These are phyloP conservation scores for Harringtonia lauricola DNA, from an alignment of 2,329 filamentous ascomycete genomes.

Conservation along the genomic window DNA sequence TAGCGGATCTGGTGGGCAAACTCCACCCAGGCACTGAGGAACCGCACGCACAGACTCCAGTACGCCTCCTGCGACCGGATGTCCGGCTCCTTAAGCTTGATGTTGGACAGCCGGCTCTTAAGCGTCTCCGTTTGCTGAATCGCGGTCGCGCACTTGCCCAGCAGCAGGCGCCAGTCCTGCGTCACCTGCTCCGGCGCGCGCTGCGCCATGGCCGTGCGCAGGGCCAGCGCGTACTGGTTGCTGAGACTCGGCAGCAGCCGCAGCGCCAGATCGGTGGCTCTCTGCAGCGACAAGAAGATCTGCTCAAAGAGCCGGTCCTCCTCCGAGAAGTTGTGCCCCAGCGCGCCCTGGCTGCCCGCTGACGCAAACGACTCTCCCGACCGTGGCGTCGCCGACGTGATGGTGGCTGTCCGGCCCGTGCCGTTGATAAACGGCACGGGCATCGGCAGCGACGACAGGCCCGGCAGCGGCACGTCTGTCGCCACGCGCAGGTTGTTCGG, in stretches of 20 bases:
- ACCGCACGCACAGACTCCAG: conserved; percentile 64
- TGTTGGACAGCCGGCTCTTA: conserved; percentile 59
- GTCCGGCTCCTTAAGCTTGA: conserved; percentile 77
- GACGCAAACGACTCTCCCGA: conserved; percentile 73
- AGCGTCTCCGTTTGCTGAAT: conserved; percentile 65
- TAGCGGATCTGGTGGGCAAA: conserved; percentile 51
- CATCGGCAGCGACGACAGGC: conserved; percentile 8
- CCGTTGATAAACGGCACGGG: conserved; percentile 35
- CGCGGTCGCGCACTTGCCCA: conserved; percentile 59
- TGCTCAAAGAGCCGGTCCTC: conserved; percentile 75
- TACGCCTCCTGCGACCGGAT: conserved; percentile 53
- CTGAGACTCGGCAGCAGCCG: conserved; percentile 60
- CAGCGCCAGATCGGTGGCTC: conserved; percentile 62
- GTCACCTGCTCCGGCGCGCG: conserved; percentile 48
- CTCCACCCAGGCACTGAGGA: conserved; percentile 59
- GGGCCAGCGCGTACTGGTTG: conserved; percentile 51
- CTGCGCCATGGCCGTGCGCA: conserved; percentile 51
- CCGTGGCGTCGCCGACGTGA: conserved; percentile 58
- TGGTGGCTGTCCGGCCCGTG: conserved; percentile 36
- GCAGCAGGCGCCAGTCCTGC: conserved; percentile 58
- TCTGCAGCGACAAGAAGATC: conserved; percentile 67
- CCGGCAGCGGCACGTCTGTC: conserved; percentile 37
- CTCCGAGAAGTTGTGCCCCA: conserved; percentile 53
- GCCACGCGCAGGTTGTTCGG: conserved; percentile 44
- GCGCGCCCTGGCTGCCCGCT: conserved; percentile 34